Evolutionary conservation across 169 alveolate genomes (phyloP), one percentile per base, ranked within the genome.

Genomic region (Cyclospora cayetanensis): DNA sequence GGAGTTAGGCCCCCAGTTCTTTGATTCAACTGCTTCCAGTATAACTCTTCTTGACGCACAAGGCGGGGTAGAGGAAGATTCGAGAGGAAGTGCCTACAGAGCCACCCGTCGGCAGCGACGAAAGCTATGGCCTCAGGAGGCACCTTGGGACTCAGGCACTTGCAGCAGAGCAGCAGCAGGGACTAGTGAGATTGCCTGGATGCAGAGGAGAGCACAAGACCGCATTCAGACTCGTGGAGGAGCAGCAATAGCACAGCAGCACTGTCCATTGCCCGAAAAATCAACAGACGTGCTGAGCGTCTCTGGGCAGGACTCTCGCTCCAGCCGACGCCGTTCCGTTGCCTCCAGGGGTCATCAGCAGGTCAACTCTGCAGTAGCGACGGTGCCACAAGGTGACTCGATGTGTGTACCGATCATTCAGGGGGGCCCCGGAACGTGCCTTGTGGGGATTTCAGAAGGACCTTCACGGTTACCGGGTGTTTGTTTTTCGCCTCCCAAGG

Each of bases 401-500:
- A 1, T n/a, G 42, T 0, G 35, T 0, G 72, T 9, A 46, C 11
- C 60, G 20, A 22, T 46, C 60, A 46, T 12, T 22, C 11, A 22
- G 25, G 42, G 72, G 31, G 15, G n/a, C 72, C 72, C 34, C 35
- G 27, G 35, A n/a, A 9, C 18, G 27, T 20, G 35, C 35, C 35
- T 12, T 12, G 31, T n/a, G 31, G 72, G 34, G 35, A 60, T 7
- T 12, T n/a, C 72, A 20, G 72, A 5, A n/a, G 72, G 31, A n/a
- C 7, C 72, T n/a, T 60, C 72, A 12, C 72, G 72, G n/a, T 31
- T n/a, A 9, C n/a, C n/a, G 72, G 90, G 90, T 1, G 90, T 82
- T 2, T 82, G 90, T 20, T 82, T 46, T 77, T 82, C 90, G 34
- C 90, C 90, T 11, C 90, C 90, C 25, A 82, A 82, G 90, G 90